phyloP scores from a whole-genome alignment of 2,329 filamentous ascomycete species.

The Malbranchea zuffiana region DNA sequence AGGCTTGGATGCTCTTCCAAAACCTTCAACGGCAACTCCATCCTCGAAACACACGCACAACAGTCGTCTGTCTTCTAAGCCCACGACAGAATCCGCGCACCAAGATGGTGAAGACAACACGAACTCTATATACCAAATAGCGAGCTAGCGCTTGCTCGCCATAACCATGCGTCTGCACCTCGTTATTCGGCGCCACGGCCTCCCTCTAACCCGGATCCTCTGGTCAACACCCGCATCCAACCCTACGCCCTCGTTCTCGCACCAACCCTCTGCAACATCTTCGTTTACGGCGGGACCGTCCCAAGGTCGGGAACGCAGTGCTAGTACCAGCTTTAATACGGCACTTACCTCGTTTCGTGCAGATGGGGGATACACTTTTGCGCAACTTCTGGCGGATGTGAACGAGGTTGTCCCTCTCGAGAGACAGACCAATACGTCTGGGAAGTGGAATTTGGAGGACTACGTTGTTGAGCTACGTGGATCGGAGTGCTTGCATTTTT shows the following conservation, averaged over 20 bases:
- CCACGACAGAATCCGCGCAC: too few species aligned
- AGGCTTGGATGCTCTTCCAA: too few species aligned
- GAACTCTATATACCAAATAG: too few species aligned
- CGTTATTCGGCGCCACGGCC: slow-evolving; percentile 58
- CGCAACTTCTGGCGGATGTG: slow-evolving; percentile 64
- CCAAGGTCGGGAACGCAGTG: slow-evolving; percentile 24
- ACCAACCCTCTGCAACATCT: slow-evolving; percentile 18
- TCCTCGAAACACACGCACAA: too few species aligned
- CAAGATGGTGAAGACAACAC: too few species aligned
- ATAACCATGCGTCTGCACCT: slow-evolving; percentile 59
- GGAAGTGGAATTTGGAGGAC: slow-evolving; percentile 71
- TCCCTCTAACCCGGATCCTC: slow-evolving; percentile 61
- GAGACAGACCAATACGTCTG: slow-evolving; percentile 36
- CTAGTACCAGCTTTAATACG: slow-evolving; percentile 21
- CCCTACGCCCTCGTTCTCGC: slow-evolving; percentile 9
- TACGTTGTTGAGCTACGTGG: slow-evolving; percentile 74
- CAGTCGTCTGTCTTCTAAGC: too few species aligned
- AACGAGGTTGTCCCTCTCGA: slow-evolving; percentile 76
- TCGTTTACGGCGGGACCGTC: slow-evolving; percentile 19
- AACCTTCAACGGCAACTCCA: too few species aligned
- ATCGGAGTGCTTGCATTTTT: slow-evolving; percentile 84
- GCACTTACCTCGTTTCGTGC: slow-evolving; percentile 13
- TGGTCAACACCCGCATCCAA: slow-evolving; percentile 48
- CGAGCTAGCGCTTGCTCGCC: too few species aligned
- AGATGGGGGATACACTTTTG: slow-evolving; percentile 52